phyloP scores from a whole-genome alignment of 225 moss, liverwort and hornwort species.

The Antitrichia curtipendula region DNA sequence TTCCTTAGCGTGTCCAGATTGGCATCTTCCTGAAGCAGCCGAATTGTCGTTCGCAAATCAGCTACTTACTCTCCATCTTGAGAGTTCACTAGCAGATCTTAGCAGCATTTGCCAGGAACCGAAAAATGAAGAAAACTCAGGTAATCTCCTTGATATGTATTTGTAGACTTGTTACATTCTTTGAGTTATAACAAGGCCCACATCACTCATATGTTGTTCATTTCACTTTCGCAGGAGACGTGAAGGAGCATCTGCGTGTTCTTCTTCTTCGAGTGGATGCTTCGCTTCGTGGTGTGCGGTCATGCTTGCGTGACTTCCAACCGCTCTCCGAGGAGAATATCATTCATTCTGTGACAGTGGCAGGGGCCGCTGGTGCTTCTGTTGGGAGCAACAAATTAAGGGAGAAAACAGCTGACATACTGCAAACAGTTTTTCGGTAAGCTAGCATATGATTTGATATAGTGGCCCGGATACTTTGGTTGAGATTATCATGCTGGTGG shows the following conservation, averaged over 20 bases:
- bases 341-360: conserved; percentile 41
- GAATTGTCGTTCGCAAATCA: conserved; percentile 73
- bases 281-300: conserved; percentile 80
- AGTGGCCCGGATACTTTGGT: neutral
- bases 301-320: conserved; percentile 88
- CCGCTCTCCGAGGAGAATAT: conserved; percentile 7
- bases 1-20: conserved; percentile 19
- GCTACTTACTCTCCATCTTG: conserved; percentile 72
- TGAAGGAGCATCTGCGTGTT: conserved; percentile 78
- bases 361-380: conserved; percentile 80
- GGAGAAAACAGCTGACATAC: conserved; percentile 71
- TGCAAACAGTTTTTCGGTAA: conserved; percentile 71
- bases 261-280: conserved; percentile 92
- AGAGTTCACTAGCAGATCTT: conserved; percentile 62
- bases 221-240: conserved; percentile 51
- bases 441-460: neutral
- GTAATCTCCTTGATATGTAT: neutral
- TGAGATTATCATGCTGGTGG: neutral
- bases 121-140: conserved; percentile 27
- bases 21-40: conserved; percentile 66
- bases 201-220: neutral
- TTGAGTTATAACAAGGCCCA: neutral
- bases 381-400: conserved; percentile 59
- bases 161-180: neutral
- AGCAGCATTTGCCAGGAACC: conserved; percentile 46